Evolutionary conservation across 352 stramenopile species (phyloP).

Genomic region (Vaucheria bursata): DNA sequence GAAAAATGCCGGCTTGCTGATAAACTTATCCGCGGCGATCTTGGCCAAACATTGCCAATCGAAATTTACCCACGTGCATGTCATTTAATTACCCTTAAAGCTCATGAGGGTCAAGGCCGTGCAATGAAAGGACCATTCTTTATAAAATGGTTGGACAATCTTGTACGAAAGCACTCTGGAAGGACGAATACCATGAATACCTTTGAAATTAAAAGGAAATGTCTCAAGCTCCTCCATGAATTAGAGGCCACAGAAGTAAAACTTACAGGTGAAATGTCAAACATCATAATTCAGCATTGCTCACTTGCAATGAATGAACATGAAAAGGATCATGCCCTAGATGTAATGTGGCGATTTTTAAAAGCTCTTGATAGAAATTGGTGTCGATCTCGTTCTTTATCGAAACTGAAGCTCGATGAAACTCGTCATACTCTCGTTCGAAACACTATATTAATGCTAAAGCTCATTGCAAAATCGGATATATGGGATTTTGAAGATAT

Average conservation of each 20-base stretch:
- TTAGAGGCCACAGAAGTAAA: background rate
- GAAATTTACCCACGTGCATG: constrained; percentile 35
- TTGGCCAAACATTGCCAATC: background rate
- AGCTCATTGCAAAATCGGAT: constrained; percentile 30
- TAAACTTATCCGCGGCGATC: constrained; percentile 14
- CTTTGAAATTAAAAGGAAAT: background rate
- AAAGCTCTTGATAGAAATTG: background rate
- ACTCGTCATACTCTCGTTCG: background rate
- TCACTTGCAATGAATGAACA: background rate
- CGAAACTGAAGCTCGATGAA: background rate
- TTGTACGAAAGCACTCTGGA: background rate
- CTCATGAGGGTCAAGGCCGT: constrained; percentile 13
- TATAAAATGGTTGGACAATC: constrained; percentile 29
- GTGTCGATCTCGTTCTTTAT: background rate
- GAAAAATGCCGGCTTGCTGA: constrained; percentile 35
- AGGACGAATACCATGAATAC: background rate
- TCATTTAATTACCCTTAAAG: constrained; percentile 31
- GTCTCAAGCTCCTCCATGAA: background rate
- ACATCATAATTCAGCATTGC: background rate
- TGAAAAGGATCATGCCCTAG: background rate
- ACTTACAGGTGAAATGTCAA: background rate
- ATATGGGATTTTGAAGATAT: no score
- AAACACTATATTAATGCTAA: constrained; percentile 40
- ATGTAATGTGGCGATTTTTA: background rate
- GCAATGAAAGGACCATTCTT: constrained; percentile 37